Evolutionary conservation across 1,284 basidiomycete species (phyloP).

Genomic region (Somion occarium): DNA sequence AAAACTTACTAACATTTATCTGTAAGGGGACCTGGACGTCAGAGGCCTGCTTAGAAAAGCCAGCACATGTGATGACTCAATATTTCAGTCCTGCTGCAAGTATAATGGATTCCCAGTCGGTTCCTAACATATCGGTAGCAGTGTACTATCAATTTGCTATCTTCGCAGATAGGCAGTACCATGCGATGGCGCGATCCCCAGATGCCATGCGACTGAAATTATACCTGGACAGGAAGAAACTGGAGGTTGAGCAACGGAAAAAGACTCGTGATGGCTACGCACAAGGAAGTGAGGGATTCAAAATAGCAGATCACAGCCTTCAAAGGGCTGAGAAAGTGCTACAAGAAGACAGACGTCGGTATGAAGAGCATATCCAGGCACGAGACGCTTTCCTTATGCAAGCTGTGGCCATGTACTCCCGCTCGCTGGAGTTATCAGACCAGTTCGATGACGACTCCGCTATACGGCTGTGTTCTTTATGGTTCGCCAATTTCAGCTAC

Average conservation of each 20-base stretch:
- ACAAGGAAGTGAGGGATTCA: too few relatives aligned
- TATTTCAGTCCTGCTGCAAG: conserved; percentile 68
- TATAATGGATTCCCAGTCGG: conserved; percentile 27
- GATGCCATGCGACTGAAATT: conserved; percentile 70
- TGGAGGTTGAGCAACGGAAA: conserved; percentile 36
- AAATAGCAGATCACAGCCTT: neutral
- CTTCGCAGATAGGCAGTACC: conserved; percentile 88
- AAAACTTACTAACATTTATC: conserved; percentile 2
- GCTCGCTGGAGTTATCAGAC: conserved; percentile 66
- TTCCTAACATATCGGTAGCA: conserved; percentile 42
- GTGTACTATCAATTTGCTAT: conserved; percentile 82
- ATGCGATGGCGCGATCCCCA: conserved; percentile 62
- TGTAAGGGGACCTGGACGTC: conserved; percentile 84
- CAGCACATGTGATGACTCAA: conserved; percentile 64
- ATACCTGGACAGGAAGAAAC: conserved; percentile 69
- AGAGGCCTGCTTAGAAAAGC: conserved; percentile 80
- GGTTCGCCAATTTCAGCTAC: conserved; percentile 82
- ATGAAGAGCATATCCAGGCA: conserved; percentile 54
- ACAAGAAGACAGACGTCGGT: conserved; percentile 55
- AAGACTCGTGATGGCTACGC: conserved; percentile 8
- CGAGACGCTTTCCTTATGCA: conserved; percentile 65
- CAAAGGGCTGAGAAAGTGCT: conserved; percentile 34
- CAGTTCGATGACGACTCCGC: conserved; percentile 73
- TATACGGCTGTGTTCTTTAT: conserved; percentile 84
- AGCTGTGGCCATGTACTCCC: conserved; percentile 83